Evolutionary conservation across 2,329 filamentous ascomycete species (phyloP), one percentile per base, ranked within the genome.

Genomic region (Fonsecaea erecta): DNA sequence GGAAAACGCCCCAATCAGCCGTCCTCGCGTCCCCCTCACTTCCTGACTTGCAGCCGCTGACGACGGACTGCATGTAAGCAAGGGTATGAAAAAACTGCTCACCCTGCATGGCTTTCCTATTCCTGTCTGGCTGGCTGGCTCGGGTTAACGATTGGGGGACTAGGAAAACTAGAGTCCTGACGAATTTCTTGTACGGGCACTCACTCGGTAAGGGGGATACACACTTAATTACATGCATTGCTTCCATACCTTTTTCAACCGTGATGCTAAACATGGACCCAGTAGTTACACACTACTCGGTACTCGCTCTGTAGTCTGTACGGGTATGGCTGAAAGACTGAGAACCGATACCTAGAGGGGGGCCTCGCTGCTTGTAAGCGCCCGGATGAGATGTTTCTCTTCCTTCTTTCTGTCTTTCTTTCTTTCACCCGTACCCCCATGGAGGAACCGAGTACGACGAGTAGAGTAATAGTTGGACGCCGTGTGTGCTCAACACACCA

Each of bases 291-390:
- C n/a, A n/a, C n/a, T n/a, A n/a, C n/a, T n/a, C n/a, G n/a, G n/a
- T n/a, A n/a, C n/a, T n/a, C n/a, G n/a, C n/a, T n/a, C n/a, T n/a
- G n/a, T n/a, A n/a, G n/a, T n/a, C n/a, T n/a, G n/a, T 30, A 30
- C 28, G 28, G 8, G 3, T 30, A n/a, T 16, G 37, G 37, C 37
- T 40, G 37, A 40, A 40, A 40, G 37, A 40, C 18, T 40, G 37
- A 40, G 37, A 40, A 2, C 1, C 6, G 14, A n/a, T 14, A 40
- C 14, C 4, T 4, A 18, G 14, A 30, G 28, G 28, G 37, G n/a
- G 16, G 57, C 43, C 43, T 60, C 57, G 52, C 57, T 60, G n/a
- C n/a, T n/a, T n/a, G n/a, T n/a, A 60, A 60, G 57, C 57, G 57
- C 57, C 55, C 57, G 12, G 21, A 60, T 24, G n/a, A n/a, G n/a